Base-by-base conservation (phyloP, 108 stramenopile species). In the Pseudonitzschia multiseries region DNA sequence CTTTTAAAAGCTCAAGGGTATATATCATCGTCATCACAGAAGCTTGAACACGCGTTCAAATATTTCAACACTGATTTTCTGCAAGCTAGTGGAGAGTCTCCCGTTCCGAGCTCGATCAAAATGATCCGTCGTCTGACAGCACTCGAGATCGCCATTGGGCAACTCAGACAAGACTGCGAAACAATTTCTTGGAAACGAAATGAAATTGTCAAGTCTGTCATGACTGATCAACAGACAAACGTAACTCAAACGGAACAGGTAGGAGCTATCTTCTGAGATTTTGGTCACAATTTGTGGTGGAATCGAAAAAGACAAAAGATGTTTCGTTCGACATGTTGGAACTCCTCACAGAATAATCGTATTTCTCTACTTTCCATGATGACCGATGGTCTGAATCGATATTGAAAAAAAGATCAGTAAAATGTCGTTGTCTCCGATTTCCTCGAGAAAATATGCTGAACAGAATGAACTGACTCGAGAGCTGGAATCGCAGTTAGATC, bases 51-150 rank as follows among this genome's bases (percentile, higher is more conserved):
- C 3, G 54, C 54, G 21, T 71, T 71, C 70, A 71, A 67, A 24
- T 64, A 57, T 4, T n/a, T 31, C 18, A 71, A 51, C 14, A 24
- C 20, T 67, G 9, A 42, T 66, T 13, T 36, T 36, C 36, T 6
- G 4, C 36, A 6, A 36, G 36, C 36, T 36, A 6, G 6, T 6
- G 46, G 12, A 14, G 46, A 48, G 46, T 48, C 46, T 10, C 18
- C 9, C 46, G 68, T 71, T 57, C 77, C 77, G 1, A 63, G 66
- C 46, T 70, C 77, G 1, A 67, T 77, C 43, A 77, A 77, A 57
- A 40, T 77, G 42, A 52, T 77, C 1, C 63, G 65, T 26, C 70
- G 77, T 15, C 33, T 77, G 13, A 71, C 77, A 21, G 77, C 77
- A n/a, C 65, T 77, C 8, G 77, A 77, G 66, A 50, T 77, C 1